phyloP scores from a whole-genome alignment of 1,284 basidiomycete species.

The Ustilago curta region DNA sequence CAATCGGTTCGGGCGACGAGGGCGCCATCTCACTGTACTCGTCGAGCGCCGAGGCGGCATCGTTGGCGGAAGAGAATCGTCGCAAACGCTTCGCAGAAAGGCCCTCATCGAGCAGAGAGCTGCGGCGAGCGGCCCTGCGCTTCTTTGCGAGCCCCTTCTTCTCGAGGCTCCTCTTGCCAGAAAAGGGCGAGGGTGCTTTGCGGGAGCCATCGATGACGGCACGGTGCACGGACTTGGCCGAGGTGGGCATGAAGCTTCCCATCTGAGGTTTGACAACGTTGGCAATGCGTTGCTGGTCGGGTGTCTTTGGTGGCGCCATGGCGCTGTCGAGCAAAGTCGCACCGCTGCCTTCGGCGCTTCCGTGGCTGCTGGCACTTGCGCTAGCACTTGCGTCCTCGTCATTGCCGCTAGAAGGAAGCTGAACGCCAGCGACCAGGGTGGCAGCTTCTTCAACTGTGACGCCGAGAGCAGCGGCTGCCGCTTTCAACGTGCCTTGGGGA shows the following conservation, averaged over 20 bases:
- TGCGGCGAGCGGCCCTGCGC: slow-evolving; percentile 41
- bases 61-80: slow-evolving; percentile 50
- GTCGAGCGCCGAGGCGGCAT: slow-evolving; percentile 43
- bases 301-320: slow-evolving; percentile 37
- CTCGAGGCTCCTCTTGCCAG: slow-evolving; percentile 51
- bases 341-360: slow-evolving; percentile 17
- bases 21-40: slow-evolving; percentile 51
- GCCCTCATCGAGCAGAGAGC: slow-evolving; percentile 41
- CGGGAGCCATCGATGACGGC: slow-evolving; percentile 67
- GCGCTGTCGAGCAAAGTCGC: slow-evolving; percentile 8
- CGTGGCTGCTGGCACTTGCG: slow-evolving; percentile 15
- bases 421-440: slow-evolving; percentile 46
- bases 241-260: slow-evolving; percentile 65
- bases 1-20: slow-evolving; percentile 55
- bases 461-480: slow-evolving; percentile 50
- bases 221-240: slow-evolving; percentile 64
- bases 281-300: slow-evolving; percentile 38
- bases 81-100: slow-evolving; percentile 55
- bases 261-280: slow-evolving; percentile 55
- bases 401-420: slow-evolving; percentile 20
- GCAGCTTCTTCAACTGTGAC: slow-evolving; percentile 50
- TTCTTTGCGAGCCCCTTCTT: slow-evolving; percentile 57
- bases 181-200: slow-evolving; percentile 66
- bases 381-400: neutral
- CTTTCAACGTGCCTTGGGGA: slow-evolving; percentile 51